phyloP scores from a whole-genome alignment of 2,329 filamentous ascomycete genomes.

The Fusarium musae region DNA sequence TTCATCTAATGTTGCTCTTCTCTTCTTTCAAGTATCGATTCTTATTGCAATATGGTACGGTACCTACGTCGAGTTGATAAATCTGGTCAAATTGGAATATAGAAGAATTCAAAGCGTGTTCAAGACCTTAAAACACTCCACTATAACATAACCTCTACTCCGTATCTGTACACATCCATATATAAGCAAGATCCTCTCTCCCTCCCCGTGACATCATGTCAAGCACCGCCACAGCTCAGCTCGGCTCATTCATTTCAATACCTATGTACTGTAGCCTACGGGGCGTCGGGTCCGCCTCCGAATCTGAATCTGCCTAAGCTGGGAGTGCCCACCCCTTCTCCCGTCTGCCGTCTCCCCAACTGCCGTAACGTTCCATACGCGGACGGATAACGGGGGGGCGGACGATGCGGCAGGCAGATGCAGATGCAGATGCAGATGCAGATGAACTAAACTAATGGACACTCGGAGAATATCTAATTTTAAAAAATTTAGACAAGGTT shows the following conservation, averaged over 20 bases:
- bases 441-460: neutral
- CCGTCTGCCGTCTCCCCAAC: neutral
- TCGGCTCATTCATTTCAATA: neutral
- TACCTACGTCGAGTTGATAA: neutral
- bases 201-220: neutral
- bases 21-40: neutral
- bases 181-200: neutral
- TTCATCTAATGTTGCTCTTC: neutral
- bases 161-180: neutral
- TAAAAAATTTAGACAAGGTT: neutral
- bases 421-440: neutral
- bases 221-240: neutral
- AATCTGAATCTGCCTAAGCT: neutral
- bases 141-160: neutral
- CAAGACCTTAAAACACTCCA: neutral
- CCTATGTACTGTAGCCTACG: neutral
- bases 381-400: neutral
- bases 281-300: conserved; percentile 11
- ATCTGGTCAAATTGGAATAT: neutral
- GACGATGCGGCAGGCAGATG: neutral
- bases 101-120: neutral
- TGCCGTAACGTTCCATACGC: neutral
- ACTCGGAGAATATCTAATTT: conserved; percentile 5
- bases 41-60: neutral
- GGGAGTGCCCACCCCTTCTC: neutral